Evolutionary conservation across 1,139 yeast genomes (phyloP), one percentile per base, ranked within the genome.

Genomic region (Kurtzmaniella quercitrusa): DNA sequence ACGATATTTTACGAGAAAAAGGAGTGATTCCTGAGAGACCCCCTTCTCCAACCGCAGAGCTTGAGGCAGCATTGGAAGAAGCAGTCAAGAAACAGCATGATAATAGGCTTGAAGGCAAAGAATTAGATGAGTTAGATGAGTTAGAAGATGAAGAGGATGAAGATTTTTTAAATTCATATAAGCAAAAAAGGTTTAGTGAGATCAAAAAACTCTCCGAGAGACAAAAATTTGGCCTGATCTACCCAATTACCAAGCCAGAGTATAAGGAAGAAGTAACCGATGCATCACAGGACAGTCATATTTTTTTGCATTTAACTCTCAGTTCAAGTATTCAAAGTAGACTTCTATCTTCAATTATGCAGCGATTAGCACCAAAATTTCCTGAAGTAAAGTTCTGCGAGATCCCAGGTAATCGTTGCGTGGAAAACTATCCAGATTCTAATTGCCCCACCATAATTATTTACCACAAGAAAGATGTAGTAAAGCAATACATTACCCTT

Each of bases 11-110:
- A 40, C 73, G 99, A 50, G 77, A 80, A 6, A 89, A 91, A 51
- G 98, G 98, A 11, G 81, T 93, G 49, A 89, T 93, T 43, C 98
- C 98, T 0, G 91, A 88, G 59, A 82, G 84, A 55, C 90, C 95
- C 27, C 93, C 94, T 18, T 88, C 95, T 23, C 96, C 96, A 12
- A 79, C 95, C 0, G 88, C 78, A 38, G 86, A 89, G 62, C 63
- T 93, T 41, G 98, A 93, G 58, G 91, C 84, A 52, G 95, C 95
- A 1, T 65, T 91, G 39, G 93, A 86, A 37, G 95, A 87, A 47
- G 96, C 96, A 0, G 73, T 90, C 14, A 74, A 73, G 44, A 77
- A 70, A 47, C 96, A 89, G 53, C 91, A 85, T 50, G 89, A 79
- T 17, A 82, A 83, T 58, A 65, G 94, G 43, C 64, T 91, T 37